Conservation (phyloP, 208 protist species). For the Polymyxa betae region DNA sequence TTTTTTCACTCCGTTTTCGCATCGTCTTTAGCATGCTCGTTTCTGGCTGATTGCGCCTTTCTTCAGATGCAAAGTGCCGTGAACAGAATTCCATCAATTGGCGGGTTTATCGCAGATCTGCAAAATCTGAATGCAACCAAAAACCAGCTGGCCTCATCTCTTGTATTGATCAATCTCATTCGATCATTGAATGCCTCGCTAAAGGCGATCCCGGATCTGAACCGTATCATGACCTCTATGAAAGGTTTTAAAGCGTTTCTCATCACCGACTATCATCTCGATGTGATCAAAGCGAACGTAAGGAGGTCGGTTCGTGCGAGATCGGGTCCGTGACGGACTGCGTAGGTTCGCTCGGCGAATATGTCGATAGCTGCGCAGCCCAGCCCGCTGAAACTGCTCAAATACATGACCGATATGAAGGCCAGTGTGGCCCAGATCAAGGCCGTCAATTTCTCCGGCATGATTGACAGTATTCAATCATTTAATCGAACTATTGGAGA, state of each 20-base stretch:
- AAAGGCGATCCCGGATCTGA: neutral
- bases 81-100: slow-evolving; percentile 20
- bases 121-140: slow-evolving; percentile 43
- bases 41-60: neutral
- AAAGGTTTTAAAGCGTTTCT: slow-evolving; percentile 30
- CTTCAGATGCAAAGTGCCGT: neutral
- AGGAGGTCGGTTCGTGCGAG: neutral
- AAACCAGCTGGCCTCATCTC: neutral
- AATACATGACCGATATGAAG: neutral
- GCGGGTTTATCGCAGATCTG: slow-evolving; percentile 13
- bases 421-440: neutral
- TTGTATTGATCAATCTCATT: neutral
- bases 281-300: neutral
- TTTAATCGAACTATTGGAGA: neutral
- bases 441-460: neutral
- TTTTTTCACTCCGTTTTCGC: too few relatives aligned
- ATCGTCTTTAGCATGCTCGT: neutral
- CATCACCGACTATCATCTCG: slow-evolving; percentile 3
- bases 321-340: neutral
- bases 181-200: slow-evolving; percentile 14
- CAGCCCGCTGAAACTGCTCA: neutral
- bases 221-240: neutral
- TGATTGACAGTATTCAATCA: slow-evolving; percentile 6
- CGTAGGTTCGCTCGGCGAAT: neutral
- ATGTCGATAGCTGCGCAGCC: slow-evolving; percentile 5